Evolutionary conservation across 176 grass and related monocot species (phyloP), one percentile per base, ranked within the genome.

Genomic region (Aechmea fasciata): DNA sequence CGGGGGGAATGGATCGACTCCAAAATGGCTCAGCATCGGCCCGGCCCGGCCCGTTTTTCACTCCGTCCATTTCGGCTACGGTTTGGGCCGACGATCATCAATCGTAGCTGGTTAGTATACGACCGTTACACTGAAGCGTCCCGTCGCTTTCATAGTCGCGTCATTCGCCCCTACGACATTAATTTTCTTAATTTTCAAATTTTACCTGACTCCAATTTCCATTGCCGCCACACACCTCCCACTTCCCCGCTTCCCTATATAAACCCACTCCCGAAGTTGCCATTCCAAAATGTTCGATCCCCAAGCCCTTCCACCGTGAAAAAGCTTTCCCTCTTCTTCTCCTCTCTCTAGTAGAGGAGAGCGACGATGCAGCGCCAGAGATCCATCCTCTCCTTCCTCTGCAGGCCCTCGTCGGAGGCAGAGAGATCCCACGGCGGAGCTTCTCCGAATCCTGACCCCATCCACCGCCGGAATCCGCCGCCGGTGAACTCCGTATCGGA

Each of bases 311-410:
- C 14, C 53, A 11, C 24, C 72, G 52, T 66, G 20, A 51, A 51
- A 49, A 10, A 10, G 29, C 7, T 3, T 12, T 65, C 61, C 70
- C 54, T 49, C 13, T 19, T 49, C 13, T 19, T 48, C 3, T 29
- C 14, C 68, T n/a, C 64, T 64, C 87, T 88, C 77, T 69, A 50
- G 61, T 53, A 52, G 72, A 15, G 9, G 20, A 19, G 25, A 24
- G 17, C 6, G 41, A 49, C 41, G 75, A 67, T 69, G 81, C 81
- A 77, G 63, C 88, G 77, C 65, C 90, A 96, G 73, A 83, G 84
- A 68, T 97, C 93, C 25, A 87, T 97, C 57, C 88, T 87, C 79
- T 83, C 93, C 14, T 96, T 96, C 81, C 71, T 87, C 66, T 68
- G 80, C 49, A 94, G 72, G 68, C 73, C 79, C 64, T 69, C 77